Evolutionary conservation across 2,329 filamentous ascomycete species (phyloP), one percentile per base, ranked within the genome.

Genomic region (Emmonsiellopsis sp.): DNA sequence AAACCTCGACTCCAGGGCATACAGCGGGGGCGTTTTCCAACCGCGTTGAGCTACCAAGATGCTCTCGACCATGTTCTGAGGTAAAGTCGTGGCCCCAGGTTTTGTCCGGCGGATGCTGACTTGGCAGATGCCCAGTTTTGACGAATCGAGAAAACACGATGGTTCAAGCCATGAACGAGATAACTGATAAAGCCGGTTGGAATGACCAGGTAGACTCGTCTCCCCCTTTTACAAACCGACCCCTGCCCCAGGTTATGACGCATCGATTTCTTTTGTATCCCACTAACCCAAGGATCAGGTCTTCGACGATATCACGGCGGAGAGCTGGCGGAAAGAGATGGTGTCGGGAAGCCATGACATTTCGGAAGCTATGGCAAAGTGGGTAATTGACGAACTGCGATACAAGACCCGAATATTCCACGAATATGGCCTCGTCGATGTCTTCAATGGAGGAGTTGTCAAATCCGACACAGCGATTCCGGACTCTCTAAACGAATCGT

Each of bases 381-480:
- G 62, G 55, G 64, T 65, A 53, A 65, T 78, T 17, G 53, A 63
- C 27, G 77, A 79, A 55, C 68, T 80, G 0, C 68, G 65, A 3
- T 67, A 70, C 56, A 78, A 80, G 58, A 75, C 75, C 1, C 58
- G 55, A 8, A 60, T 69, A 9, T 71, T 71, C 53, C 59, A 69
- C 42, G 53, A 68, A 7, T 66, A 65, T 9, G 68, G 69, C 2
- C 63, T 75, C 10, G 58, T 77, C 6, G 67, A 67, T 6, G 70
- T 71, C 0, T 62, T 78, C 5, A 74, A 80, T 53, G 63, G 66
- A 2, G 49, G 44, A 8, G 66, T 79, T 2, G 72, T 71, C 56
- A 82, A 82, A 59, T 77, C 77, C 0, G 79, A 82, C 61, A 63
- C 53, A 1, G 57, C 71, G 1, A 65, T 81, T 3, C 57, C 69